A percentile compares a stretch with the other conserved stretches of the same genome.
Evolutionary conservation across 306 rosid genomes (phyloP).

Genomic region (Echinosophora koreensis): DNA sequence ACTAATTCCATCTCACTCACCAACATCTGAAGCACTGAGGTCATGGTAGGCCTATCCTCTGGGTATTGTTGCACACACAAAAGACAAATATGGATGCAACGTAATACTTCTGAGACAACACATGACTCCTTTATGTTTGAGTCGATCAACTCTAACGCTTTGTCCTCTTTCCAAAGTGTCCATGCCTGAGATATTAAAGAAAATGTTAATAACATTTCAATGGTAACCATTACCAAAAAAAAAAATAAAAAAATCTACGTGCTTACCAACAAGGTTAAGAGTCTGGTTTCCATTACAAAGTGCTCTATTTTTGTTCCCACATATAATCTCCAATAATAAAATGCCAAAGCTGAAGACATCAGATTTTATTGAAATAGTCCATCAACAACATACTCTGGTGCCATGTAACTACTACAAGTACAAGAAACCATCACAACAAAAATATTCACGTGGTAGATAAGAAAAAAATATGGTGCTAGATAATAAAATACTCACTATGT

Average conservation of each 20-base stretch:
- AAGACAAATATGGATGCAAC: conserved; percentile 55
- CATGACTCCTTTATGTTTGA: conserved; percentile 25
- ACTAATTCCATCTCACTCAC: conserved; percentile 42
- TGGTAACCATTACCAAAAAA: too few species aligned
- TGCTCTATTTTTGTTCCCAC: conserved; percentile 51
- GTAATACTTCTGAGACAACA: conserved; percentile 37
- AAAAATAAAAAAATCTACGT: neutral
- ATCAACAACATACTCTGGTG: conserved; percentile 49
- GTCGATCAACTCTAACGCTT: conserved; percentile 45
- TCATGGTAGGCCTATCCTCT: conserved; percentile 36
- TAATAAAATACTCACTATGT: too few species aligned
- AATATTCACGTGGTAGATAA: neutral
- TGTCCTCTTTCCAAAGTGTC: conserved; percentile 49
- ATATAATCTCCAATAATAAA: conserved; percentile 51
- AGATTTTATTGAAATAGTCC: conserved; percentile 38
- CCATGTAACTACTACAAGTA: conserved; percentile 52
- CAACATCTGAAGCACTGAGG: conserved; percentile 51
- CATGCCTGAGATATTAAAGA: conserved; percentile 48
- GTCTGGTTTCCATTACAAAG: conserved; percentile 29
- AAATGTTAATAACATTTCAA: too few species aligned
- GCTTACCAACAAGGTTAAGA: conserved; percentile 54
- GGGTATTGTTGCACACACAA: conserved; percentile 53
- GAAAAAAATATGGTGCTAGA: too few species aligned
- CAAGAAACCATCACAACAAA: neutral
- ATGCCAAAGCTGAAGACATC: conserved; percentile 45